A percentile compares a stretch with the other conserved stretches of the same genome.
phyloP scores from a whole-genome alignment of 139 green algal genomes.

The Closterium sp. region DNA sequence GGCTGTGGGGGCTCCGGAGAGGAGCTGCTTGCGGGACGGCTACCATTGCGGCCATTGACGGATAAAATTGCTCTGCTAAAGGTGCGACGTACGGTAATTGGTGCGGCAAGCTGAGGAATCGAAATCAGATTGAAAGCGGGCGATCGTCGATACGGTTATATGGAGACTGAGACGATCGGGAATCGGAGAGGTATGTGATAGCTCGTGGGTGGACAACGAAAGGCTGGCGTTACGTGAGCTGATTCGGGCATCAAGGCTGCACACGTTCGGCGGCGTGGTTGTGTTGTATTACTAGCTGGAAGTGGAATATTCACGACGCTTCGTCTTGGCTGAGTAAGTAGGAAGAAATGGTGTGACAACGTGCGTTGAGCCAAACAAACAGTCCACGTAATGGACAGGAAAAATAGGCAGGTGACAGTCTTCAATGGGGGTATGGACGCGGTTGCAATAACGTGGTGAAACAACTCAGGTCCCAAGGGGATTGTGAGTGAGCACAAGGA shows the following conservation, averaged over 20 bases:
- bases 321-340: background rate
- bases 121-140: no score
- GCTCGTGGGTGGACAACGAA: background rate
- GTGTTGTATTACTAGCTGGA: background rate
- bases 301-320: background rate
- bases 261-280: background rate
- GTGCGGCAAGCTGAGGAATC: no score
- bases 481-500: no score
- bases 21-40: background rate
- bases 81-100: background rate
- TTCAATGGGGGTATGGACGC: no score
- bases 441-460: background rate
- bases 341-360: background rate
- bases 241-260: background rate
- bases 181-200: background rate
- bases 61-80: background rate
- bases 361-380: background rate
- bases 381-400: background rate
- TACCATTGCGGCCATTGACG: background rate
- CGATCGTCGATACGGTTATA: no score
- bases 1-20: background rate
- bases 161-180: no score
- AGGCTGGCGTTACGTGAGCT: background rate
- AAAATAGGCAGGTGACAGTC: background rate
- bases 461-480: background rate